Base-by-base conservation (phyloP, 306 rosid species). In the Quercus mongolica region DNA sequence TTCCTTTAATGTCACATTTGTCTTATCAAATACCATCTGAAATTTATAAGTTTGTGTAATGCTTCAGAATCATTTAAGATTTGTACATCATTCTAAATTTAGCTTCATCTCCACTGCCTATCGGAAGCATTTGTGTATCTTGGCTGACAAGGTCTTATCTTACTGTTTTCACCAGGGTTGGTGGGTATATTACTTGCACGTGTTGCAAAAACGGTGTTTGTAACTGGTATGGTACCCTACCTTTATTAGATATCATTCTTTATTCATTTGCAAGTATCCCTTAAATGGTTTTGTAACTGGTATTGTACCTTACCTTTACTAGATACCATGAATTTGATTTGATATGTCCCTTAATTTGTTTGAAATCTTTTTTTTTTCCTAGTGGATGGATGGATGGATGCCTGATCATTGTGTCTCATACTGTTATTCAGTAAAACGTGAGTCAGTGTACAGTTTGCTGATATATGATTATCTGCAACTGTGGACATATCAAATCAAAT, bases 101-200 rank as follows among this genome's bases (percentile, higher is more conserved):
- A 20, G 35, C 18, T 67, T 56, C 30, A 9, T 14, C 58, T 71
- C 72, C 70, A 23, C 78, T 69, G 56, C 71, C 69, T 46, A 58
- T 71, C 46, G 58, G 73, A 84, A 76, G 81, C 57, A 49, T 18
- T 23, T 46, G 71, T 30, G 58, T 49, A 31, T 76, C 78, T 82
- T 63, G 64, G 78, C 74, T 86, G 75, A 83, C 83, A 71, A 46
- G 69, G 79, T 85, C 17, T 79, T 56, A 62, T 78, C 71, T 67
- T 56, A n/a, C 78, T 80, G 64, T 81, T 64, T 79, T 87, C 71
- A 69, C 78, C 88, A 94, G 99, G 99, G 70, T 62, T 94, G 91
- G 91, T 82, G 49, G 97, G 99, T 57, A 52, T 92, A 81, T 80
- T 94, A 78, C 97, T 94, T 81, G 91, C 97, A 31, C 90, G 77